Evolutionary conservation across 2,329 filamentous ascomycete genomes (phyloP), one percentile per base, ranked within the genome.

Genomic region (Teratosphaeria viscida): DNA sequence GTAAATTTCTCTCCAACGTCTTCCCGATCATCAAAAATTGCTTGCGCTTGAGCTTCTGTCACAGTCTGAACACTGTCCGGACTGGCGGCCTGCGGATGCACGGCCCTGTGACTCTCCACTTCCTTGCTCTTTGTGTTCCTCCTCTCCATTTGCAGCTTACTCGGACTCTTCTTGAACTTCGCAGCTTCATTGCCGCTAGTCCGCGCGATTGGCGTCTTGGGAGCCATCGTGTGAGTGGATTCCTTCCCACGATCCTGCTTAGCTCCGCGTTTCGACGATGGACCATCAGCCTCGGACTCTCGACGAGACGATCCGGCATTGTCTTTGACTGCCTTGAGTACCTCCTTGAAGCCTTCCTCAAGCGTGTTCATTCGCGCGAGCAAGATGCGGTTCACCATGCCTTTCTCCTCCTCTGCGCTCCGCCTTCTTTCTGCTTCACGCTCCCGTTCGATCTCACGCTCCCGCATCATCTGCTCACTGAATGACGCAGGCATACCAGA

Each of bases 321-420:
- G 58, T 69, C 70, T 56, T 70, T 72, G 49, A 74, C 71, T 62
- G 72, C 72, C 57, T 66, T 70, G 34, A 74, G 59, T 10, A 74
- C 86, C 61, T 96, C 90, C 2, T 88, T 82, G 72, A 97, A 92
- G 14, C 91, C 88, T 74, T 95, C 90, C 72, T 97, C 92, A 2
- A 97, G 80, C 7, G 88, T 92, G 72, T 94, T 94, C 90, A 96
- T 96, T 37, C 90, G 81, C 8, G 90, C 90, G 54, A 96, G 78
- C 74, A 96, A 88, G 54, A 96, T 81, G 59, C 90, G 83, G 65
- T 86, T 82, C 69, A 88, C 85, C 82, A 92, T 88, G 49, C 88
- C 83, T 68, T 89, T 87, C 72, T 83, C 79, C 78, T 78, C 77
- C 29, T 76, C 76, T 12, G 75, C 73, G 29, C 71, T 66, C 6